Evolutionary conservation across 192 early-diverging fungal genomes (phyloP).

Genomic region (Pilobolus umbonatus): DNA sequence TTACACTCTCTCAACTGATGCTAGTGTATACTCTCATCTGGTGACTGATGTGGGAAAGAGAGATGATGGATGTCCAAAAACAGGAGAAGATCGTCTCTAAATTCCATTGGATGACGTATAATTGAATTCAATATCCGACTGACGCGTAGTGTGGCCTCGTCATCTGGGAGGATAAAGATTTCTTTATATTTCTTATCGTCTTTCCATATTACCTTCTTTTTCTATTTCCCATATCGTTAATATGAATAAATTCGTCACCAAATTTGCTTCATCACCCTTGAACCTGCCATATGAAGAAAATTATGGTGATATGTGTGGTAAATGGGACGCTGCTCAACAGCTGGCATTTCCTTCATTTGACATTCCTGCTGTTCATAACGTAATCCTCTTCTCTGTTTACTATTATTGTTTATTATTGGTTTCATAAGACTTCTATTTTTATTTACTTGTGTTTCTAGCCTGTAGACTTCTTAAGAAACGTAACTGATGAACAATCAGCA

Average conservation of each 20-base stretch:
- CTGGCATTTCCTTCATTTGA: conserved; percentile 53
- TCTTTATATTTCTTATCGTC: too few species aligned
- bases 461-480: conserved; percentile 76
- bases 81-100: too few species aligned
- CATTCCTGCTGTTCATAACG: conserved; percentile 50
- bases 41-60: too few species aligned
- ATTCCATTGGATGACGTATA: too few species aligned
- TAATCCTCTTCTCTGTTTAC: conserved; percentile 20
- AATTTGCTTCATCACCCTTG: conserved; percentile 28
- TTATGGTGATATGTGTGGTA: conserved; percentile 17
- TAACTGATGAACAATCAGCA: conserved; percentile 69
- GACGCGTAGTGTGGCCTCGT: too few species aligned
- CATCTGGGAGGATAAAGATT: too few species aligned
- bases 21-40: too few species aligned
- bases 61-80: too few species aligned
- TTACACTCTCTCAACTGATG: too few species aligned
- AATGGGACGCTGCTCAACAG: conserved; percentile 48
- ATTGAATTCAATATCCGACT: too few species aligned
- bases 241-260: conserved; percentile 30
- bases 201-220: not conserved
- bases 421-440: not conserved
- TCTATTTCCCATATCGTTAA: not conserved
- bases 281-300: conserved; percentile 16
- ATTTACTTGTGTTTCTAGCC: too few species aligned
- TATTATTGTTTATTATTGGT: not conserved